Evolutionary conservation across 2,329 filamentous ascomycete genomes (phyloP), one percentile per base, ranked within the genome.

Genomic region (Colletotrichum simmondsii): DNA sequence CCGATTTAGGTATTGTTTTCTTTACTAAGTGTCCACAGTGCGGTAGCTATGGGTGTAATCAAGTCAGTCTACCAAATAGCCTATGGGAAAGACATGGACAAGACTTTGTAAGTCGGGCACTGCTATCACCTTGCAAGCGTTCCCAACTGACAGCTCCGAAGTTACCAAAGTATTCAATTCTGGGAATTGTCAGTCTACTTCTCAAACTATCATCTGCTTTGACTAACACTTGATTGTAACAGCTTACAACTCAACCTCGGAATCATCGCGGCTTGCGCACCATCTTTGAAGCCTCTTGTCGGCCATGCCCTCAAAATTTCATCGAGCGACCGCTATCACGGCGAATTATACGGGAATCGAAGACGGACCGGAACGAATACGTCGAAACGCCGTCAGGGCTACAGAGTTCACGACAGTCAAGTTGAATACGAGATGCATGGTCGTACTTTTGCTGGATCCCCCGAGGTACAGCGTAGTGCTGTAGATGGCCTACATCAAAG

Each of bases 231-330:
- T 19, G 28, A 59, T 59, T 76, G 22, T 10, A 42, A 30, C 65
- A 85, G 83, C 19, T 77, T 84, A 65, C 82, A 85, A 75, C 77
- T 83, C 65, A 81, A 82, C 61, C 75, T 84, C 14, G 82, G 81
- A 10, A 83, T 85, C 42, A 78, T 83, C 32, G 83, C 83, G 2
- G 81, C 80, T 42, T 84, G 81, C 53, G 78, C 83, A 12, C 82
- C 84, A 10, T 80, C 81, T 3, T 77, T 85, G 30, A 82, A 82
- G 54, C 82, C 83, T 2, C 76, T 84, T 4, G 78, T 84, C 32
- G 72, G 75, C 65, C 75, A 77, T n/a, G 71, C 73, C 54, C 78
- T 83, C 46, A 75, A 77, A 19, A 72, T 79, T 8, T 77, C 77
- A 4, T 74, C 74, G 28, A 76, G 58, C 64, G 46, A 57, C 46